phyloP scores from a whole-genome alignment of 169 alveolate species.

The Fabrea salina region DNA sequence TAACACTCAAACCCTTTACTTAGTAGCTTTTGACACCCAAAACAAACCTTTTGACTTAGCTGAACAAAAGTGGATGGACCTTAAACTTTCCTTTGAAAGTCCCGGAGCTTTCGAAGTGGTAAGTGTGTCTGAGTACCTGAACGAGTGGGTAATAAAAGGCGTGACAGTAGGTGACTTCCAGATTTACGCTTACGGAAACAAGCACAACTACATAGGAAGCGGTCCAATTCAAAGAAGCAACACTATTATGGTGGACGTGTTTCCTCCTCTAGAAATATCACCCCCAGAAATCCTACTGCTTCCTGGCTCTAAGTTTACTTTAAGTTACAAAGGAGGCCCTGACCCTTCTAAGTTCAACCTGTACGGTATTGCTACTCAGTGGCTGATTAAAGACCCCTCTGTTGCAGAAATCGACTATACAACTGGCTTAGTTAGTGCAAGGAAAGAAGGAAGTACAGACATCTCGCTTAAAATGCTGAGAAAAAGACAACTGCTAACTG shows the following conservation, averaged over 20 bases:
- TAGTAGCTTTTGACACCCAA: slow-evolving; percentile 43
- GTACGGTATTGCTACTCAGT: background rate
- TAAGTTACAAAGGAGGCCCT: slow-evolving; percentile 33
- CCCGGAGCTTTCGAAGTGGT: slow-evolving; percentile 1
- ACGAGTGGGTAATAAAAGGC: slow-evolving; percentile 29
- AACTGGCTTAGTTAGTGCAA: background rate
- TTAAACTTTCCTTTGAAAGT: slow-evolving; percentile 35
- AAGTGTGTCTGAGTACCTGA: background rate
- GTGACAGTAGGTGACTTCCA: slow-evolving; percentile 40
- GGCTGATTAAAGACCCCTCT: background rate
- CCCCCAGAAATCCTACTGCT: slow-evolving; percentile 8
- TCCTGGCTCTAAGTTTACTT: slow-evolving; percentile 22
- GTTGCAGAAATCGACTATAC: slow-evolving; percentile 7
- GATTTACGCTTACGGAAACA: slow-evolving; percentile 40
- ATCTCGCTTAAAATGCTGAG: background rate
- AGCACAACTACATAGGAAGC: too few relatives aligned
- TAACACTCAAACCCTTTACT: slow-evolving; percentile 14
- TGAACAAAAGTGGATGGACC: slow-evolving; percentile 41
- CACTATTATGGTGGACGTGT: slow-evolving; percentile 9
- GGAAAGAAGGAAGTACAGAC: slow-evolving; percentile 14
- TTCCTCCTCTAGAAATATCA: slow-evolving; percentile 26
- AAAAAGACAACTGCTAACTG: background rate
- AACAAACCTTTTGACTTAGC: slow-evolving; percentile 30
- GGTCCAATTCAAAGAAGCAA: slow-evolving; percentile 27
- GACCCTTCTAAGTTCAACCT: slow-evolving; percentile 11